phyloP scores from a whole-genome alignment of 371 early-diverging fungal species.

The Chytridiales sp. region DNA sequence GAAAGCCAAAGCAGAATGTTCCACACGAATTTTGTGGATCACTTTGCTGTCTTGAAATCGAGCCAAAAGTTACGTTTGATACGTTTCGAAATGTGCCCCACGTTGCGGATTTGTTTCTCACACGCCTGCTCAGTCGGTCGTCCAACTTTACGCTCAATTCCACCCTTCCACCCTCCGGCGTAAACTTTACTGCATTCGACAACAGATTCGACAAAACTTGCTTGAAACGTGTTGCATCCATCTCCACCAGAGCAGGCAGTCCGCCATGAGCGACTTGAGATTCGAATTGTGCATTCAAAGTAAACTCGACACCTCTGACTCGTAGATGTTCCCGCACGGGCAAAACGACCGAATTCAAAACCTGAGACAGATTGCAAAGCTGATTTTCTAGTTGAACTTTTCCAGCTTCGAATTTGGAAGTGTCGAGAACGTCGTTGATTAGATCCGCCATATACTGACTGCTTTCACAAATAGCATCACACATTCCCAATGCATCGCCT shows the following conservation, averaged over 20 bases:
- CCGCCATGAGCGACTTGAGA: neutral
- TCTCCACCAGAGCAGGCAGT: no score
- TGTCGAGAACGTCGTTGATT: conserved; percentile 9
- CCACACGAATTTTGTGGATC: no score
- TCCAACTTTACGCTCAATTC: no score
- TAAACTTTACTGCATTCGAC: conserved; percentile 25
- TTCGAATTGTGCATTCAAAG: no score
- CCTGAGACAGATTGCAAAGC: neutral
- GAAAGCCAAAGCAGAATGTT: no score
- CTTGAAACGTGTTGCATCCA: conserved; percentile 10
- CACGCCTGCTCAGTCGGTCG: neutral
- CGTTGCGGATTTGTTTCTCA: no score
- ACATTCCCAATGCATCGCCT: no score
- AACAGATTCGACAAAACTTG: conserved; percentile 29
- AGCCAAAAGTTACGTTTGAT: conserved; percentile 19
- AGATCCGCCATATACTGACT: conserved; percentile 3
- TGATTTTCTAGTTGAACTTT: neutral
- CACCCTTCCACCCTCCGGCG: conserved; percentile 5
- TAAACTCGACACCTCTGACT: neutral
- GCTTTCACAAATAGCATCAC: neutral
- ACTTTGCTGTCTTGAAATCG: no score
- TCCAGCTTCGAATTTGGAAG: neutral
- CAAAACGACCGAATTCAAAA: neutral
- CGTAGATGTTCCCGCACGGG: neutral
- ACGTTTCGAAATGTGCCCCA: no score